Evolutionary conservation across 768 basidiomycete genomes (phyloP).

Genomic region (Boletus speciosus): DNA sequence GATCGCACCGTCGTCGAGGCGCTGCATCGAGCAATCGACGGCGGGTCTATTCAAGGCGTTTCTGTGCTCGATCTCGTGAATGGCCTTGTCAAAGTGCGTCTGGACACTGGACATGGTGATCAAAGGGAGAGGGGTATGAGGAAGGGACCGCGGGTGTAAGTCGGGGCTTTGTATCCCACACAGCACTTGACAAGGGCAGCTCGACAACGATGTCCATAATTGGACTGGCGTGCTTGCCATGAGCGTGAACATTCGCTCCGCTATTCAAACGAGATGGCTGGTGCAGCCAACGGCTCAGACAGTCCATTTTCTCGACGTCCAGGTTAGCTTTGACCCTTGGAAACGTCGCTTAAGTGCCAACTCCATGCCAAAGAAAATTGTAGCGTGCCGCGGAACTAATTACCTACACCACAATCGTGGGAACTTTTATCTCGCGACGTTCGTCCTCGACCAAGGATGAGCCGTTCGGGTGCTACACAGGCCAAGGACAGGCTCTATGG

Average conservation of each 20-base stretch:
- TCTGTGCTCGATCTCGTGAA: constrained; percentile 29
- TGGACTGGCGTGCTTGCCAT: constrained; percentile 5
- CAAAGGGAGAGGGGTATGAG: constrained; percentile 6
- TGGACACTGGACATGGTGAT: constrained; percentile 22
- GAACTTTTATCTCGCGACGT: constrained; percentile 1
- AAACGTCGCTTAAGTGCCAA: constrained; percentile 5
- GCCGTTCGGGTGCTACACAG: constrained; percentile 55
- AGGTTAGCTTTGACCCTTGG: neutral
- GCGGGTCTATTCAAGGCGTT: constrained; percentile 18
- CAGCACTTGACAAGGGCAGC: constrained; percentile 2
- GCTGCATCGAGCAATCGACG: constrained; percentile 22
- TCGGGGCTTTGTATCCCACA: neutral
- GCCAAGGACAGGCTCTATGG: constrained; percentile 79
- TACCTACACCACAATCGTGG: constrained; percentile 4
- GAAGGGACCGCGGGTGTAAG: neutral
- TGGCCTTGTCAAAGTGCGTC: constrained; percentile 26
- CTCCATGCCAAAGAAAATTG: neutral
- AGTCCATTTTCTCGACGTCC: neutral
- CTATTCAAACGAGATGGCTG: neutral
- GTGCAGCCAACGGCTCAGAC: neutral
- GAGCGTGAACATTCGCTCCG: too few relatives aligned
- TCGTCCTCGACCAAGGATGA: constrained; percentile 10
- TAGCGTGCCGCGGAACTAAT: neutral
- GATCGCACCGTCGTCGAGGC: constrained; percentile 23
- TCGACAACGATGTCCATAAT: constrained; percentile 12